A percentile compares a stretch with the other conserved stretches of the same genome.
These are phyloP conservation scores for Saccharomycopsis capsularis DNA, from an alignment of 805 yeast genomes.

Conservation along the genomic window DNA sequence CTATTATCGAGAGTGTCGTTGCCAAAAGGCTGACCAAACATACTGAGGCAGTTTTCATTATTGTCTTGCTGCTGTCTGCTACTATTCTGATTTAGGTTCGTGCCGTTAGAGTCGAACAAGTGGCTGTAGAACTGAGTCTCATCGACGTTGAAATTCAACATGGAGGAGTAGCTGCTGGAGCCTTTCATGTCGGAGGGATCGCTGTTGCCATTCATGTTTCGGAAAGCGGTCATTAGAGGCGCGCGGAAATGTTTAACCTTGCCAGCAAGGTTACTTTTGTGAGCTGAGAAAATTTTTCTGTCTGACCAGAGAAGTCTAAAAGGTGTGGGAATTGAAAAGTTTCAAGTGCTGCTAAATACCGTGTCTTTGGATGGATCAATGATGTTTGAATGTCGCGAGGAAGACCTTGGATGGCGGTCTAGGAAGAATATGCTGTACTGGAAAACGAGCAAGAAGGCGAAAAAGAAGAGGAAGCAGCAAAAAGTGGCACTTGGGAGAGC, in stretches of 20 bases:
- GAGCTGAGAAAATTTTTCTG: no score
- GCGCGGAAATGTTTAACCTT: background rate
- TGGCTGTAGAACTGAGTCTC: constrained; percentile 11
- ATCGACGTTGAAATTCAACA: constrained; percentile 19
- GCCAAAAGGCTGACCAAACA: constrained; percentile 1
- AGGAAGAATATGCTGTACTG: no score
- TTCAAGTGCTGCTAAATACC: no score
- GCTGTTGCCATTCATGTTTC: background rate
- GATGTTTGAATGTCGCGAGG: no score
- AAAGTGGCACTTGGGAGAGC: no score
- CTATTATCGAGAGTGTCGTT: background rate
- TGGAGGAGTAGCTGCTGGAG: constrained; percentile 6
- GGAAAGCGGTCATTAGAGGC: background rate
- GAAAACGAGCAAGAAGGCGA: no score
- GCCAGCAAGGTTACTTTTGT: constrained; percentile 4
- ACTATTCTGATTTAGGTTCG: background rate
- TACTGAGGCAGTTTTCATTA: constrained; percentile 1
- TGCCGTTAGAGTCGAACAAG: constrained; percentile 3
- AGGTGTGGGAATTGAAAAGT: no score
- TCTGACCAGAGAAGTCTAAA: no score
- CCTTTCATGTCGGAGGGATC: no score
- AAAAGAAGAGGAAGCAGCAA: no score
- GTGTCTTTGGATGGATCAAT: no score
- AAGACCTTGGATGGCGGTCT: no score
- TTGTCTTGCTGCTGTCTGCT: background rate